Evolutionary conservation across 2,329 filamentous ascomycete species (phyloP).

Genomic region (Penicillium hordei): DNA sequence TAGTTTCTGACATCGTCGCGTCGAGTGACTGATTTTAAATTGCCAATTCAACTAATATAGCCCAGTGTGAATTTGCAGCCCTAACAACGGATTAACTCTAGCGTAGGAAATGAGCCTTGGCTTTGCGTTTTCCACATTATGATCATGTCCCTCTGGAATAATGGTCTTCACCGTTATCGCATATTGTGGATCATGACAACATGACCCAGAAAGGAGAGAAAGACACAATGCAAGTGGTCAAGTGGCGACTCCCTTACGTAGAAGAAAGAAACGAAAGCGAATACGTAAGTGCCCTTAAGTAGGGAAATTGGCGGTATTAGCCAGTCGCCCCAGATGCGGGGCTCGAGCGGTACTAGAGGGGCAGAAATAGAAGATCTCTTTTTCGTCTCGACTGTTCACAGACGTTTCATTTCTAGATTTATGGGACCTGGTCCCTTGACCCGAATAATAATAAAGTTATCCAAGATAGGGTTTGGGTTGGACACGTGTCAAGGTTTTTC

Average conservation of each 20-base stretch:
- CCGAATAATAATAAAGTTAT: constrained; percentile 4
- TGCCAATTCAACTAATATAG: neutral
- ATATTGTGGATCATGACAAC: neutral
- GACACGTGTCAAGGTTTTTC: constrained; percentile 8
- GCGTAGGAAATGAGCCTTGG: constrained; percentile 3
- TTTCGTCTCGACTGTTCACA: neutral
- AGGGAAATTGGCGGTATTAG: neutral
- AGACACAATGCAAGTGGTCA: neutral
- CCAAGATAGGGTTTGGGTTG: constrained; percentile 5
- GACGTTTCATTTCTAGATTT: neutral
- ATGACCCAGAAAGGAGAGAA: neutral
- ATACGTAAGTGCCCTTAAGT: constrained; percentile 3
- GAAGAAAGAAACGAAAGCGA: neutral
- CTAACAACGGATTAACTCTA: constrained; percentile 4
- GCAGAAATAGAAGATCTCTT: neutral
- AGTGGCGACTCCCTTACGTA: constrained; percentile 3
- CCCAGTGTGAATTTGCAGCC: neutral
- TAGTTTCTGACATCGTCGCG: neutral
- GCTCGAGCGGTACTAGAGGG: constrained; percentile 5
- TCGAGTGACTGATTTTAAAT: neutral
- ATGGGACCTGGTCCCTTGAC: constrained; percentile 3
- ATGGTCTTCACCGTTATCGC: neutral
- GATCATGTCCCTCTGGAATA: neutral
- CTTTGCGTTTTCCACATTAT: neutral
- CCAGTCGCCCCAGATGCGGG: constrained; percentile 3